These are phyloP conservation scores for Pichia kluyveri DNA, from an alignment of 805 yeast species.

Conservation along the genomic window DNA sequence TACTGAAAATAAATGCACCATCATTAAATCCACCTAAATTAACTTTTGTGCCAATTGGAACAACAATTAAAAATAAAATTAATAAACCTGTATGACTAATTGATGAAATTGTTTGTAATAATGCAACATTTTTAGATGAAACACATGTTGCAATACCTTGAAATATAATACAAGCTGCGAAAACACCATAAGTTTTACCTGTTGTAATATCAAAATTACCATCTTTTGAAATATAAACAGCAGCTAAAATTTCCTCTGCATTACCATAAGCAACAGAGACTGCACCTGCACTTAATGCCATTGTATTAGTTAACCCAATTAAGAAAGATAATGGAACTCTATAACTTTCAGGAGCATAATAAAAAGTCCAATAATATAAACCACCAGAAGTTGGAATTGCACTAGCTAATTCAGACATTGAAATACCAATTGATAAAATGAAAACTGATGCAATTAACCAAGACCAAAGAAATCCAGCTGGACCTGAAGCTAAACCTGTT, in stretches of 20 bases:
- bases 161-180: constrained; percentile 45
- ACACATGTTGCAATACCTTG: constrained; percentile 43
- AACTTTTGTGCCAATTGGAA: constrained; percentile 47
- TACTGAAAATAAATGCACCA: constrained; percentile 45
- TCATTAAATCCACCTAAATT: constrained; percentile 31
- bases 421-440: constrained; percentile 45
- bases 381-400: constrained; percentile 72
- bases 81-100: constrained; percentile 41
- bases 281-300: constrained; percentile 54
- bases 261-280: constrained; percentile 63
- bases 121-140: constrained; percentile 46
- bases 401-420: constrained; percentile 57
- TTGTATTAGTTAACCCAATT: constrained; percentile 56
- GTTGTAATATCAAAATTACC: constrained; percentile 44
- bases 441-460: constrained; percentile 38
- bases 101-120: constrained; percentile 52
- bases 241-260: constrained; percentile 47
- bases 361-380: constrained; percentile 56
- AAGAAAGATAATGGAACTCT: constrained; percentile 47
- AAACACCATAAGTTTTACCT: constrained; percentile 51
- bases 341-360: constrained; percentile 47
- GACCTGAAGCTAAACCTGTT: constrained; percentile 31
- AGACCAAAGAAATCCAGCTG: constrained; percentile 63
- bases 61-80: constrained; percentile 45
- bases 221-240: constrained; percentile 39